Evolutionary conservation across 306 rosid species (phyloP).

Genomic region (Begonia masoniana): DNA sequence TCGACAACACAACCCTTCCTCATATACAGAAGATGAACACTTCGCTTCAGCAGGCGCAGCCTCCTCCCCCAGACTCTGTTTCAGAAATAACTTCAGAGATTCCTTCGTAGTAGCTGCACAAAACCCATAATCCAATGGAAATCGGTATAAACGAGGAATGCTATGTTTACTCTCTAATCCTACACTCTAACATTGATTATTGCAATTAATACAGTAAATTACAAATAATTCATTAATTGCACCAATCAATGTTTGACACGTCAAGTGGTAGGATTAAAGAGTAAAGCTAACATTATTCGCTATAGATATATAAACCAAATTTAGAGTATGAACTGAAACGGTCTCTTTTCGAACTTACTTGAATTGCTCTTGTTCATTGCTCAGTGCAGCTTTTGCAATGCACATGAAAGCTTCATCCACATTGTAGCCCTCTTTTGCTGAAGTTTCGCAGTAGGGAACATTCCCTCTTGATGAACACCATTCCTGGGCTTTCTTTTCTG

Average conservation of each 20-base stretch:
- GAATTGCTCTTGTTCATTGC: slow-evolving; percentile 54
- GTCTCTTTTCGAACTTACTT: slow-evolving; percentile 28
- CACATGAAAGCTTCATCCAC: slow-evolving; percentile 64
- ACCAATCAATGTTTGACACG: not conserved
- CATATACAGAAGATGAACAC: not conserved
- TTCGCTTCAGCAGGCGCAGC: slow-evolving; percentile 49
- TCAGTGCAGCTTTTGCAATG: slow-evolving; percentile 47
- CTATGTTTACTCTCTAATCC: too few relatives aligned
- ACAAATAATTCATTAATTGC: not conserved
- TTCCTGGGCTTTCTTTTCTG: slow-evolving; percentile 50
- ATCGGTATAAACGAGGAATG: not conserved
- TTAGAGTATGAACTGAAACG: not conserved
- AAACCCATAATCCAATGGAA: not conserved
- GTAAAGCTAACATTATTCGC: too few relatives aligned
- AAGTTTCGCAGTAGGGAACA: slow-evolving; percentile 81
- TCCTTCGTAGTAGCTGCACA: slow-evolving; percentile 59
- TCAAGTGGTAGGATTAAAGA: not conserved
- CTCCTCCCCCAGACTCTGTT: slow-evolving; percentile 41
- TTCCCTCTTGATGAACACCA: slow-evolving; percentile 75
- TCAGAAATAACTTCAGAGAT: slow-evolving; percentile 69
- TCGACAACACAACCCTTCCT: slow-evolving; percentile 2
- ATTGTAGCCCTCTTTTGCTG: slow-evolving; percentile 65
- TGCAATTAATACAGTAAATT: not conserved
- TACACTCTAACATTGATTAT: too few relatives aligned
- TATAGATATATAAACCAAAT: too few relatives aligned